Conservation (phyloP, 257 asterid genomes). For the Przewalskia tangutica region DNA sequence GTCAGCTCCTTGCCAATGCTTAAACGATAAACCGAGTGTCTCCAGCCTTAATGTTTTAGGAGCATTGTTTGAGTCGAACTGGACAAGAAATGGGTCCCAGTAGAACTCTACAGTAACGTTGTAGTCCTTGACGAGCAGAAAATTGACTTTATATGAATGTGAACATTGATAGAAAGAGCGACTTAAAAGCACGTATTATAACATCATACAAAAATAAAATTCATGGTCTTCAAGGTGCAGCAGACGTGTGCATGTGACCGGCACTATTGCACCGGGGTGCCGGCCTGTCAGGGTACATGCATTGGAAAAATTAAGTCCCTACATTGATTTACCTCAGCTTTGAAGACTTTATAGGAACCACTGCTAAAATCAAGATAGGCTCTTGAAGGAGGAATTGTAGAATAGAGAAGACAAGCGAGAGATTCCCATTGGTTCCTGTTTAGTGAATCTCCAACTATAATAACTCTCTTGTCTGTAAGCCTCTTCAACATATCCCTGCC, state of each 20-base stretch:
- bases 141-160: background rate
- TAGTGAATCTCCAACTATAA: slow-evolving; percentile 16
- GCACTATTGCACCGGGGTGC: background rate
- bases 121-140: slow-evolving; percentile 1
- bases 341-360: slow-evolving; percentile 12
- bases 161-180: background rate
- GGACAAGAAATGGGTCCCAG: slow-evolving; percentile 16
- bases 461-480: slow-evolving; percentile 12
- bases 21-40: slow-evolving; percentile 1
- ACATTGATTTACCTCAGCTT: slow-evolving; percentile 12
- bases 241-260: background rate
- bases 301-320: background rate
- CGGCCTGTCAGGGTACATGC: background rate
- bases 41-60: slow-evolving; percentile 8
- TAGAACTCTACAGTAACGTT: slow-evolving; percentile 11
- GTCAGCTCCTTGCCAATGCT: slow-evolving; percentile 10
- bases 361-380: slow-evolving; percentile 1
- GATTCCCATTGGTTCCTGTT: slow-evolving; percentile 20
- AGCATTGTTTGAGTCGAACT: slow-evolving; percentile 1
- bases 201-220: background rate
- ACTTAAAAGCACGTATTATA: background rate
- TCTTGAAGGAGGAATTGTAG: slow-evolving; percentile 13
- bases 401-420: slow-evolving; percentile 12
- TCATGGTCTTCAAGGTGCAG: background rate
- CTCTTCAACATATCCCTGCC: slow-evolving; percentile 11